Base-by-base conservation (phyloP, 345 rosid genomes). In the Sisymbrium irio region DNA sequence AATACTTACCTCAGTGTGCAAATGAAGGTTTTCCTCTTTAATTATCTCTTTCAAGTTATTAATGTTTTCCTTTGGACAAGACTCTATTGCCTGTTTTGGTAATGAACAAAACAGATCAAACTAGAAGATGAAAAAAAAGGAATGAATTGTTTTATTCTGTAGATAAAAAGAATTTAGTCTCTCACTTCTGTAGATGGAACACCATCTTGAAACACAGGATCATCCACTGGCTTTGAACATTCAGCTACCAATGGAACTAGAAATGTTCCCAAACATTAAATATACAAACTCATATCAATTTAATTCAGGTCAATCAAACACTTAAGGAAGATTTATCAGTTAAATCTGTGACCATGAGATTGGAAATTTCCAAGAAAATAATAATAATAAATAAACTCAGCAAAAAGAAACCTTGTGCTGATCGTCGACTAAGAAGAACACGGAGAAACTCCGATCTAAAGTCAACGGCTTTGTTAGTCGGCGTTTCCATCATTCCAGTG, bases 21-120 rank as follows among this genome's bases (percentile, higher is more conserved):
- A 30, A 75, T 87, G 83, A 60, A 90, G 80, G 42, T 85, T 88
- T 80, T 95, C 94, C 76, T 92, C 99, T 76, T 75, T 77, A 11
- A 89, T 80, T 13, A 80, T 71, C 25, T 88, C 86, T 56, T 87
- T 85, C 19, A 86, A 74, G 72, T 89, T 81, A 39, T 46, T 50
- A 13, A 80, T 77, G 40, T 82, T 45, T 50, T 46, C 86, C 66
- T 78, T 88, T 3, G 97, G 98, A 79, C 97, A 87, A 33, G 97
- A 83, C 37, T 77, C 86, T 88, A 90, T 83, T 59, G 63, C 92
- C 99, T 95, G 60, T 62, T 65, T 77, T 36, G 33, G 76, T 56
- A 65, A 70, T 22, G 22, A 75, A 75, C 3, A 36, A 59, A 39
- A 15, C 18, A 44, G 33, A 28, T 54, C 51, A 53, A 62, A 35